These are phyloP conservation scores for Arabidopsis lyrata DNA, from an alignment of 441 rosid genomes.

Conservation along the genomic window DNA sequence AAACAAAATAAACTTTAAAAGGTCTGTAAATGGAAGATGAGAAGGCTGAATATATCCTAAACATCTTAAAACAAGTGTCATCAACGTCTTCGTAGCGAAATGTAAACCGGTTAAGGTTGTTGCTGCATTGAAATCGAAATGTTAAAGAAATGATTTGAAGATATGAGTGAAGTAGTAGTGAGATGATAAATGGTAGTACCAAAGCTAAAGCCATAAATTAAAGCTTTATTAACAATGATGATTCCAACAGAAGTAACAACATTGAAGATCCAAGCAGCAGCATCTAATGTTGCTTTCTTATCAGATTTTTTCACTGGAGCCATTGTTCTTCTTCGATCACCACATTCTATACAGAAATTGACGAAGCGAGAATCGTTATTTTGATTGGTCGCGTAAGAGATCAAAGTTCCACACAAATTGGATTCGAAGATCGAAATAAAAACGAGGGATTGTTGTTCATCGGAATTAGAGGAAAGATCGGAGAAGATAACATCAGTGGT, in stretches of 20 bases:
- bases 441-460: neutral
- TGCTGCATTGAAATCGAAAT: slow-evolving; percentile 47
- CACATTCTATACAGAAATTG: neutral
- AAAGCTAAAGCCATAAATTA: slow-evolving; percentile 74
- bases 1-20: slow-evolving; percentile 59
- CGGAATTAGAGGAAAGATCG: neutral
- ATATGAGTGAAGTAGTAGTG: neutral
- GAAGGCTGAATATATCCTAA: slow-evolving; percentile 70
- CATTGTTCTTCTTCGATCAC: slow-evolving; percentile 43
- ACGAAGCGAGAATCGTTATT: too few species aligned
- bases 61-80: slow-evolving; percentile 64
- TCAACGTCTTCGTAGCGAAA: slow-evolving; percentile 63
- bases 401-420: neutral
- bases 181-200: slow-evolving; percentile 43
- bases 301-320: slow-evolving; percentile 62
- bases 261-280: slow-evolving; percentile 76
- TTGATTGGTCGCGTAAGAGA: too few species aligned
- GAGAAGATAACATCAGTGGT: neutral
- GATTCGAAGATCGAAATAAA: neutral
- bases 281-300: slow-evolving; percentile 66
- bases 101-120: slow-evolving; percentile 78
- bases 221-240: slow-evolving; percentile 72
- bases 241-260: slow-evolving; percentile 75
- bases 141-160: neutral
- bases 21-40: slow-evolving; percentile 67